These are phyloP conservation scores for Papiliotrema flavescens DNA, from an alignment of 1,284 basidiomycete genomes.

Conservation along the genomic window DNA sequence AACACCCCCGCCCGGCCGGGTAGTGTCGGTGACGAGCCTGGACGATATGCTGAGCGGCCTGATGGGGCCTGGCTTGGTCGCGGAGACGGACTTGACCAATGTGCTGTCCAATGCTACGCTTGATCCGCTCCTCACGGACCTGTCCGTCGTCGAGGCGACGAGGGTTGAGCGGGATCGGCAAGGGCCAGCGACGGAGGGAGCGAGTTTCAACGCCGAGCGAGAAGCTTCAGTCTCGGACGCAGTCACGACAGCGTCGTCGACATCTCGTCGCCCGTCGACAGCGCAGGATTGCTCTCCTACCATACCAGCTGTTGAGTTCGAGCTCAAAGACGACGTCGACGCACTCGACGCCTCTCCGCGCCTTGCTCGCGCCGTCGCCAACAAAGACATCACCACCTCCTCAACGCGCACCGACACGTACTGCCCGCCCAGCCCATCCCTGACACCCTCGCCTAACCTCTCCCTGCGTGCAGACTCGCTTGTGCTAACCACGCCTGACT, in stretches of 20 bases:
- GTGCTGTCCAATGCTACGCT: too few species aligned
- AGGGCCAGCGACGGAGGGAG: too few species aligned
- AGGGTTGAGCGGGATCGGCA: too few species aligned
- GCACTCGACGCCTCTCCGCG: neutral
- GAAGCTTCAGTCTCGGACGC: too few species aligned
- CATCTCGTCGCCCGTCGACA: too few species aligned
- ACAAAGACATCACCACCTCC: neutral
- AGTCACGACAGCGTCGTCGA: too few species aligned
- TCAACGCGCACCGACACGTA: neutral
- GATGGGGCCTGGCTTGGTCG: neutral
- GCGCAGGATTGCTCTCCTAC: too few species aligned
- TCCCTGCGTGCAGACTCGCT: neutral
- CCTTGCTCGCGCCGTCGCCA: neutral
- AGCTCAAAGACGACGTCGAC: neutral
- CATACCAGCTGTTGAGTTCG: neutral
- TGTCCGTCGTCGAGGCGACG: too few species aligned
- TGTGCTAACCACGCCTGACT: constrained; percentile 3
- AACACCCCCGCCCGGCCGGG: neutral
- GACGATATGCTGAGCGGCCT: neutral
- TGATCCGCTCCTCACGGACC: neutral
- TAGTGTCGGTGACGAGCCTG: neutral
- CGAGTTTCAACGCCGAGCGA: too few species aligned
- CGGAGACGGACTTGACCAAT: too few species aligned
- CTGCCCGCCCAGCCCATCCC: neutral
- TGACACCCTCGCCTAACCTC: neutral